Conservation (phyloP, 2,329 filamentous ascomycete species). For the Fusarium chlamydosporum region DNA sequence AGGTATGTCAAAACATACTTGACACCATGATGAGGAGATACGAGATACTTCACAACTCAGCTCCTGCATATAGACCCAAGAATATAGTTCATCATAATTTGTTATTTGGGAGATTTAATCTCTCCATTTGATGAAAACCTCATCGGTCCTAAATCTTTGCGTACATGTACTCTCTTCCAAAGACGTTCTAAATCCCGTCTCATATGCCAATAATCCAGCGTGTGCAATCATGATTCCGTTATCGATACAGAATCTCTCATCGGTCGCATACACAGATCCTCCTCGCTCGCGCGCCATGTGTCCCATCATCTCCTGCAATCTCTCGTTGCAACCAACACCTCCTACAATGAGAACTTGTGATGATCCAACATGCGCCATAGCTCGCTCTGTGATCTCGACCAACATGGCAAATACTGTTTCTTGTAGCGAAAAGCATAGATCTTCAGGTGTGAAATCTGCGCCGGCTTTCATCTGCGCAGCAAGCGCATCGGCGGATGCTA, state of each 20-base stretch:
- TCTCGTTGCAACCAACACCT: constrained; percentile 94
- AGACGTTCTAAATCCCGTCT: constrained; percentile 82
- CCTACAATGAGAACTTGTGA: constrained; percentile 94
- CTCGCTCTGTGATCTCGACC: constrained; percentile 97
- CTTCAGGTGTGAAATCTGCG: constrained; percentile 79
- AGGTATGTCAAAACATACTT: constrained; percentile 10
- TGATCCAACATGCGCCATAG: constrained; percentile 97
- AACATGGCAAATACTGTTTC: constrained; percentile 98
- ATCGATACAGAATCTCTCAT: constrained; percentile 98
- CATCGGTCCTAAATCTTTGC: constrained; percentile 85
- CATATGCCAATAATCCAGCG: constrained; percentile 87
- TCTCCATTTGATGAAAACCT: constrained; percentile 84
- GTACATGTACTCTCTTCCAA: constrained; percentile 88
- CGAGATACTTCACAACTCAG: constrained; percentile 5
- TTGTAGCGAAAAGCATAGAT: constrained; percentile 94
- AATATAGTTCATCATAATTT: constrained; percentile 1
- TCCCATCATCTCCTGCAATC: constrained; percentile 98
- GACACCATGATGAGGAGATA: constrained; percentile 1
- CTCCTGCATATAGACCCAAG: constrained; percentile 15
- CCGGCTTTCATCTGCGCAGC: constrained; percentile 73
- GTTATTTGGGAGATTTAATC: constrained; percentile 61
- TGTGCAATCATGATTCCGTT: constrained; percentile 99
- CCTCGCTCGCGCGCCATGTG: constrained; percentile 91
- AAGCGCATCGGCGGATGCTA: constrained; percentile 85
- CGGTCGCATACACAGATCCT: constrained; percentile 92